Base-by-base conservation (phyloP, 495 filamentous ascomycete genomes). In the Penicillium canescens region DNA sequence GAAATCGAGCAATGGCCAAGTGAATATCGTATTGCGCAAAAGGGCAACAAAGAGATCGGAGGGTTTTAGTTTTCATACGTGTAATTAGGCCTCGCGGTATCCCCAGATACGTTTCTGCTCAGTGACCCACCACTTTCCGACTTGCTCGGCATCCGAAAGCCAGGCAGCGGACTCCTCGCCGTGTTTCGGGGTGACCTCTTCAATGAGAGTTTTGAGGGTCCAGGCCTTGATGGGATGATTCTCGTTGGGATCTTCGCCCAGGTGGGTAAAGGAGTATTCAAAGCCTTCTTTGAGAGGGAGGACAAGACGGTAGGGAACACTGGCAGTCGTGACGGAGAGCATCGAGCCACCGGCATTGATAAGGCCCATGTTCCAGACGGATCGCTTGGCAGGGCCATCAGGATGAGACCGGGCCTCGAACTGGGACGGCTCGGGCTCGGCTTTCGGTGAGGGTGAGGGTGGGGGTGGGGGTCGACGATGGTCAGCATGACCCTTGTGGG, bases 301-400 rank as follows among this genome's bases (percentile, higher is more conserved):
- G 33, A 79, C 56, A 2, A 79, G 62, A 10, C 76, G 62, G 46
- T 72, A 78, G 2, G 72, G 66, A 7, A 60, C 39, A 16, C 54
- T 61, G 6, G 76, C 67, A 9, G 71, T 61, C 1, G 66, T 70
- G 12, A 74, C 53, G 9, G 67, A 66, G 13, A 79, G 44, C 50
- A 73, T 63, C 0, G 69, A 62, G 16, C 73, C 74, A 31, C 76
- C 76, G 0, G 73, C 72, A 26, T 78, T 78, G 45, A 78, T 69
- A 16, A 77, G 56, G 18, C 71, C 75, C 38, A 78, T 69, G 47
- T 78, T 76, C 75, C 64, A 67, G 24, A 34, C 53, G 13, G 39
- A 42, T 2, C 52, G 58, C 7, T 38, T 57, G 12, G 35, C 41
- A n/a, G 48, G 37, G 18, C 44, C 18, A n/a, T 52, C 44, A 0